phyloP scores from a whole-genome alignment of 2,329 filamentous ascomycete genomes.

The Zymoseptoria crescenta region DNA sequence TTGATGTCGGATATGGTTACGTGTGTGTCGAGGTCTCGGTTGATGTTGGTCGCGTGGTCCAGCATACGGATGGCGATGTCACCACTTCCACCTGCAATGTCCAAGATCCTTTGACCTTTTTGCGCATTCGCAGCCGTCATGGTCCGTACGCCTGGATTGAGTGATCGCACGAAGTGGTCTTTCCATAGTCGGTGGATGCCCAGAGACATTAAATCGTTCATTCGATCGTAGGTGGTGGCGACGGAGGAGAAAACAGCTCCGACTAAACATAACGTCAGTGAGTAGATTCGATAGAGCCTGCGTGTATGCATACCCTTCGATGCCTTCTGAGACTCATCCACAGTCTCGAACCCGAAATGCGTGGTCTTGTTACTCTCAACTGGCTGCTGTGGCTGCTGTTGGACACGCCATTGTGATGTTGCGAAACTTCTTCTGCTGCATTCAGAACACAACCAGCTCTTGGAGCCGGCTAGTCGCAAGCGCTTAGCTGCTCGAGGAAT shows the following conservation, averaged over 20 bases:
- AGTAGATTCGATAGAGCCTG: not conserved
- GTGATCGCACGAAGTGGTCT: constrained; percentile 85
- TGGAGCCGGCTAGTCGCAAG: constrained; percentile 18
- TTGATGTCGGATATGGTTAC: constrained; percentile 97
- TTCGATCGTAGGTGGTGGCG: constrained; percentile 87
- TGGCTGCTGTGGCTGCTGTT: constrained; percentile 23
- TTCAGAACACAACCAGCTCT: constrained; percentile 15
- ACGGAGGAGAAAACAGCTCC: constrained; percentile 91
- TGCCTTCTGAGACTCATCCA: constrained; percentile 73
- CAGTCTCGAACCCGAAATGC: constrained; percentile 84
- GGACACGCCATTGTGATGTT: constrained; percentile 24
- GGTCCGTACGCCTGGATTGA: constrained; percentile 67
- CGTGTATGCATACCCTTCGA: constrained; percentile 43
- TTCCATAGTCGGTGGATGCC: constrained; percentile 96
- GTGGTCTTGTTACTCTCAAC: constrained; percentile 54
- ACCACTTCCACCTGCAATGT: constrained; percentile 93
- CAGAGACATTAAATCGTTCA: constrained; percentile 99
- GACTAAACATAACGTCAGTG: constrained; percentile 43
- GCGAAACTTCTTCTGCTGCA: constrained; percentile 19
- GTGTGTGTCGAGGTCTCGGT: constrained; percentile 69
- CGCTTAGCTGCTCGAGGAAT: constrained; percentile 27
- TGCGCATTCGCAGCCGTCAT: constrained; percentile 30
- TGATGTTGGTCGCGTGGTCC: constrained; percentile 72
- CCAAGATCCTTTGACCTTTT: constrained; percentile 67
- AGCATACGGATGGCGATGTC: constrained; percentile 97